Evolutionary conservation across 306 rosid species (phyloP).

Genomic region (Vigna angularis): DNA sequence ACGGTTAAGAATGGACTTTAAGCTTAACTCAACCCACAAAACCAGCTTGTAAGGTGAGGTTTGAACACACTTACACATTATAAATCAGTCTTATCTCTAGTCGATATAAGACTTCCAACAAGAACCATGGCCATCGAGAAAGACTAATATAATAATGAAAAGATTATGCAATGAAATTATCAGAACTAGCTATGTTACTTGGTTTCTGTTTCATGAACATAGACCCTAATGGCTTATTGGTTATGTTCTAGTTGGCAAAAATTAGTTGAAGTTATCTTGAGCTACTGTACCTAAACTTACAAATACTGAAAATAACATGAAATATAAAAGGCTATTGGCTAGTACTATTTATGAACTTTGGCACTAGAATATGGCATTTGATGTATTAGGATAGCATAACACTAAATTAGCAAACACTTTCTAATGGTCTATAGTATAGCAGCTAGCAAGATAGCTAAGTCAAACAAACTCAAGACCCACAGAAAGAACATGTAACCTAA

Average conservation of each 20-base stretch:
- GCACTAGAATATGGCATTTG: constrained; percentile 21
- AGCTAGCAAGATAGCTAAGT: constrained; percentile 36
- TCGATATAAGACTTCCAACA: no score
- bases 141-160: not conserved
- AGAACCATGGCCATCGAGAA: not conserved
- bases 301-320: constrained; percentile 9
- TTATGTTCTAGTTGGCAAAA: not conserved
- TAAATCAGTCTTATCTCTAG: no score
- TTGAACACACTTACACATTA: no score
- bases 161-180: not conserved
- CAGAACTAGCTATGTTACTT: not conserved
- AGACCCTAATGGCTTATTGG: no score
- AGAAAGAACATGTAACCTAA: constrained; percentile 65
- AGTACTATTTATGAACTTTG: constrained; percentile 26
- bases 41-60: no score
- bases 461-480: constrained; percentile 69
- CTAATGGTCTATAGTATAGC: constrained; percentile 38
- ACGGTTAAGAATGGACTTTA: no score
- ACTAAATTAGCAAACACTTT: constrained; percentile 39
- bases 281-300: not conserved
- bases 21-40: no score
- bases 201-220: not conserved
- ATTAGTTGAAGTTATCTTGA: not conserved
- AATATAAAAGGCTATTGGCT: constrained; percentile 12
- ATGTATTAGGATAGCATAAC: not conserved